Percentiles rank a stretch among this genome's conserved stretches.
Conservation (phyloP, 306 rosid genomes). For the Astragalus glycyphyllos region DNA sequence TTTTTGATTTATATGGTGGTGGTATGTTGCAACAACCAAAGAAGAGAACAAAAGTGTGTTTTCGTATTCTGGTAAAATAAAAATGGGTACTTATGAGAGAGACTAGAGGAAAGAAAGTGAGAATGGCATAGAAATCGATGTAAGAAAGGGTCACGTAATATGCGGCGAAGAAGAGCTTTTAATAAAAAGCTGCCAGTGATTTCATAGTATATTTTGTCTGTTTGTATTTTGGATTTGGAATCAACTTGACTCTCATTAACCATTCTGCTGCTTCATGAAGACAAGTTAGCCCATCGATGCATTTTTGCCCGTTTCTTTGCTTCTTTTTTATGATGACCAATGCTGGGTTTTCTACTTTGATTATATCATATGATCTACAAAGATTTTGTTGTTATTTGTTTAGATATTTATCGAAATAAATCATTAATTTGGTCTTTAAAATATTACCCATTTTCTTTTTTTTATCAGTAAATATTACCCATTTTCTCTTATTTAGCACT, state of each 20-base stretch:
- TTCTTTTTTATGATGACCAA: constrained; percentile 18
- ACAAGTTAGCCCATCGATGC: constrained; percentile 56
- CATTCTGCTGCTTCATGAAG: constrained; percentile 24
- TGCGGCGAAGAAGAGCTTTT: constrained; percentile 71
- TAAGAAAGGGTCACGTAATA: constrained; percentile 71
- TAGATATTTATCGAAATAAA: too few relatives aligned
- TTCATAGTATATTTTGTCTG: constrained; percentile 58
- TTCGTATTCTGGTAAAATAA: constrained; percentile 50
- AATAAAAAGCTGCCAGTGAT: constrained; percentile 55
- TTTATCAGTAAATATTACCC: too few relatives aligned
- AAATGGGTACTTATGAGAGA: constrained; percentile 47
- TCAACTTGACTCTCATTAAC: constrained; percentile 50
- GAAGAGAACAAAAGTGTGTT: constrained; percentile 47
- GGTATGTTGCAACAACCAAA: constrained; percentile 3
- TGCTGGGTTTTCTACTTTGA: background rate
- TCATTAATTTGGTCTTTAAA: too few relatives aligned
- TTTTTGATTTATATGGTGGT: constrained; percentile 40
- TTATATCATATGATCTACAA: too few relatives aligned
- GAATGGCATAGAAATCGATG: constrained; percentile 60
- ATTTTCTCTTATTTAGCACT: too few relatives aligned
- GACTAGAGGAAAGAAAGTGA: constrained; percentile 17
- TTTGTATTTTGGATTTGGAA: constrained; percentile 76
- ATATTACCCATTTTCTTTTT: too few relatives aligned
- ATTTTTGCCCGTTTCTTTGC: background rate
- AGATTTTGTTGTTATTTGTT: too few relatives aligned